phyloP scores from a whole-genome alignment of 75 land plant species.

The Larix kaempferi region DNA sequence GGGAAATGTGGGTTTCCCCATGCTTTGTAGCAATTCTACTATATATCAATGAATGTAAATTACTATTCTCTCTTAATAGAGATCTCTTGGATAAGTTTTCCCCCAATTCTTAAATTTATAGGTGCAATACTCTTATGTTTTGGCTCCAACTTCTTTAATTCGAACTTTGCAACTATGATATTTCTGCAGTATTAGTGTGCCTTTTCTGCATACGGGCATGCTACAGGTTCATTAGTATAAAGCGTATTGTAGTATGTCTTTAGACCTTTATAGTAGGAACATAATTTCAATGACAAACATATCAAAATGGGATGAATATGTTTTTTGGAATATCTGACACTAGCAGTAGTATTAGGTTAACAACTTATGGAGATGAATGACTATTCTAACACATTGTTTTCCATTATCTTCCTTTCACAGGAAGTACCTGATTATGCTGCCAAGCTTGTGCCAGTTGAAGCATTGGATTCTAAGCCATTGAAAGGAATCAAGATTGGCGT shows the following conservation, averaged over 20 bases:
- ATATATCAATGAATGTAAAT: too few relatives aligned
- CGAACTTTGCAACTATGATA: too few relatives aligned
- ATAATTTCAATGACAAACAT: not conserved
- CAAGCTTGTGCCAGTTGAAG: slow-evolving; percentile 28
- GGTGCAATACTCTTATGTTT: too few relatives aligned
- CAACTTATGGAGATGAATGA: not conserved
- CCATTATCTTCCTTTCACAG: slow-evolving; percentile 32
- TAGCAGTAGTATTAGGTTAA: not conserved
- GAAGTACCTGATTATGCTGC: slow-evolving; percentile 71
- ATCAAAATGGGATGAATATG: not conserved
- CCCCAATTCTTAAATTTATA: too few relatives aligned
- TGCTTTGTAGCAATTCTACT: too few relatives aligned
- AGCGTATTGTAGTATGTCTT: not conserved
- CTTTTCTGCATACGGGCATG: too few relatives aligned
- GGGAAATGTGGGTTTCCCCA: too few relatives aligned
- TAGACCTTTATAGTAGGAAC: not conserved
- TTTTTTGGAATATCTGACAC: not conserved
- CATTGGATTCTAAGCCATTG: slow-evolving; percentile 64
- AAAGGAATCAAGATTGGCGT: slow-evolving; percentile 77
- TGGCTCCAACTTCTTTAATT: too few relatives aligned
- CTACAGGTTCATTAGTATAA: not conserved
- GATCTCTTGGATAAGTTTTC: too few relatives aligned
- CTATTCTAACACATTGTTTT: not conserved
- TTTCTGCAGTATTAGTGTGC: too few relatives aligned
- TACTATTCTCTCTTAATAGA: too few relatives aligned